Conservation (phyloP, 1,139 yeast genomes). For the Zygotorulaspora mrakii region DNA sequence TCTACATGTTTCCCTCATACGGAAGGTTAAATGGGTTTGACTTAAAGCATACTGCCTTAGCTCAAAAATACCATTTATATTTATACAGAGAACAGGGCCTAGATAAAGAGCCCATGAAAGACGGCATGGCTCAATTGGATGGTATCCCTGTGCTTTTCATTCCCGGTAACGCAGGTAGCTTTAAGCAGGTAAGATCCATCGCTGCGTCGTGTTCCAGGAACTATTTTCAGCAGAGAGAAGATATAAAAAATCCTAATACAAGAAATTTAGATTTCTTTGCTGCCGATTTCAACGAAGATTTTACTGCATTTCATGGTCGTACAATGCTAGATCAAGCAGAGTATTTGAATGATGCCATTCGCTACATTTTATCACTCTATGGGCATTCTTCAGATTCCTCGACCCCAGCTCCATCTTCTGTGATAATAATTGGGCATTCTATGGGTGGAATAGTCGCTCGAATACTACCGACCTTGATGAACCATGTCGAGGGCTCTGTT, state of each 20-base stretch:
- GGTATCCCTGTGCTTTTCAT: constrained; percentile 90
- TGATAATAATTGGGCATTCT: constrained; percentile 83
- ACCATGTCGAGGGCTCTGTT: constrained; percentile 65
- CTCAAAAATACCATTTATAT: constrained; percentile 74
- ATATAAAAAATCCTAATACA: constrained; percentile 36
- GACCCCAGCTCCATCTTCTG: constrained; percentile 54
- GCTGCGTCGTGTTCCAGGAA: constrained; percentile 70
- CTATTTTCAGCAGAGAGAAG: constrained; percentile 40
- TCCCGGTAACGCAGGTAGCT: constrained; percentile 98
- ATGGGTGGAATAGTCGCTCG: constrained; percentile 96
- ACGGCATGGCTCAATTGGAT: constrained; percentile 42
- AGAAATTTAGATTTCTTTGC: constrained; percentile 71
- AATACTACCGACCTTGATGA: constrained; percentile 72
- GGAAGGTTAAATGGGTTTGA: constrained; percentile 72
- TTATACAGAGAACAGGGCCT: constrained; percentile 73
- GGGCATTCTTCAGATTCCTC: constrained; percentile 28
- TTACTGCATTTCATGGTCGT: constrained; percentile 94
- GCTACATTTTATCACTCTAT: constrained; percentile 69
- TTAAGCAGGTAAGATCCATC: constrained; percentile 83
- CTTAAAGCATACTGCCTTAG: constrained; percentile 62
- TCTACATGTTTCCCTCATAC: constrained; percentile 74
- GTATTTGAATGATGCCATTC: constrained; percentile 81
- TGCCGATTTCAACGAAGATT: constrained; percentile 93
- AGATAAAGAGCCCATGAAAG: constrained; percentile 53
- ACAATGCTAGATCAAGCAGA: constrained; percentile 93